Base-by-base conservation (phyloP, 2,329 filamentous ascomycete species). In the Zarea fungicola region DNA sequence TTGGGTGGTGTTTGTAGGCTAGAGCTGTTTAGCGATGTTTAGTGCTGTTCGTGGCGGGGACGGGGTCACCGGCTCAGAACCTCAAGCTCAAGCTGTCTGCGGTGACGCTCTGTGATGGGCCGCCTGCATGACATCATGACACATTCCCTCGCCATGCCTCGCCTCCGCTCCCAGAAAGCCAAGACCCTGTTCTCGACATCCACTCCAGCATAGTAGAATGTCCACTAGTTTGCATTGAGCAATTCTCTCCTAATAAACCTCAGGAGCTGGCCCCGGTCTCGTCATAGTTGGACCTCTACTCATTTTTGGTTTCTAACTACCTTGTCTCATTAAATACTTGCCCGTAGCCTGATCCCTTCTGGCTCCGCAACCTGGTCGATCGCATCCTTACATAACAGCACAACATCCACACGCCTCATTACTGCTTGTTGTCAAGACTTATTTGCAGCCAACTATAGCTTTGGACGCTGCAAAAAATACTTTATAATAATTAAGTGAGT, bases 91-190 rank as follows among this genome's bases (percentile, higher is more conserved):
- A n/a, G n/a, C n/a, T n/a, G n/a, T n/a, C 32, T 18, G 14, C 29
- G 32, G 42, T 45, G 42, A 46, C 43, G 43, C 16, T n/a, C n/a
- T n/a, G 25, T 11, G 34, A 31, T 23, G 25, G 25, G 43, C 22
- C 18, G 25, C 43, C 39, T 42, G 41, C 22, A 65, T 67, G 65
- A 67, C 65, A 67, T 67, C 65, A 67, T 62, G 50, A 49, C 55
- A 56, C 61, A 62, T 61, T 58, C 44, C 58, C 61, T n/a, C n/a
- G n/a, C n/a, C n/a, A n/a, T n/a, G n/a, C n/a, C 52, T 57, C 55
- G 56, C 55, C 56, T 52, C 29, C 29, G 34, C 48, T 52, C 31
- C 32, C 13, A 18, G 19, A 45, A 9, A 44, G 28, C 25, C 47
- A 49, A 42, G 40, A 40, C 28, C 23, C 31, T 14, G 25, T 26